Evolutionary conservation across 2,329 filamentous ascomycete species (phyloP).

Genomic region (Xenosphaeropsis pyriputrescens): DNA sequence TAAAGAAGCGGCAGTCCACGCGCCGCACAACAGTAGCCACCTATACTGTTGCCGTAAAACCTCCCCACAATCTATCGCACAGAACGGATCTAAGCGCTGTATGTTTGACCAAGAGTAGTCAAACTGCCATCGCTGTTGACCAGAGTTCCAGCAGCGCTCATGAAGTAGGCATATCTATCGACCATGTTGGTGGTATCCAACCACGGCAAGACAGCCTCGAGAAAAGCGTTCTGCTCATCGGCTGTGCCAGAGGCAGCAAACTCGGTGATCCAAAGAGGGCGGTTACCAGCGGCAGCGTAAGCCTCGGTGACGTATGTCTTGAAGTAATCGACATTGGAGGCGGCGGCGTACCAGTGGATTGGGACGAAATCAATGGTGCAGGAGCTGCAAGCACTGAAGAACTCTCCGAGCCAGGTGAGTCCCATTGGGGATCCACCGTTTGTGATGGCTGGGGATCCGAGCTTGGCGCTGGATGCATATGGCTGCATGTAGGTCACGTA

Average conservation of each 20-base stretch:
- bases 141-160: constrained; percentile 16
- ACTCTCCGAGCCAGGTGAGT: constrained; percentile 23
- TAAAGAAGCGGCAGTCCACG: no score
- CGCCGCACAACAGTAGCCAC: no score
- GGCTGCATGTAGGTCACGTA: constrained; percentile 25
- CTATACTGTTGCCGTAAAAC: no score
- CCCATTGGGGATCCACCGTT: constrained; percentile 25
- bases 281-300: constrained; percentile 11
- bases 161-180: constrained; percentile 23
- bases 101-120: constrained; percentile 3
- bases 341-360: constrained; percentile 29
- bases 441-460: constrained; percentile 33
- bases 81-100: constrained; percentile 10
- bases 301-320: constrained; percentile 24
- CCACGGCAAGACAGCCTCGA: constrained; percentile 24
- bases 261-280: constrained; percentile 24
- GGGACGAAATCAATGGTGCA: constrained; percentile 27
- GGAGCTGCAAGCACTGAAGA: constrained; percentile 22
- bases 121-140: constrained; percentile 7
- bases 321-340: constrained; percentile 20
- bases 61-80: no score
- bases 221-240: constrained; percentile 21
- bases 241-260: constrained; percentile 18
- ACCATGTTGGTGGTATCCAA: constrained; percentile 23
- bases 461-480: constrained; percentile 21